Evolutionary conservation across 768 basidiomycete species (phyloP), one percentile per base, ranked within the genome.

Genomic region (Megacollybia marginata): DNA sequence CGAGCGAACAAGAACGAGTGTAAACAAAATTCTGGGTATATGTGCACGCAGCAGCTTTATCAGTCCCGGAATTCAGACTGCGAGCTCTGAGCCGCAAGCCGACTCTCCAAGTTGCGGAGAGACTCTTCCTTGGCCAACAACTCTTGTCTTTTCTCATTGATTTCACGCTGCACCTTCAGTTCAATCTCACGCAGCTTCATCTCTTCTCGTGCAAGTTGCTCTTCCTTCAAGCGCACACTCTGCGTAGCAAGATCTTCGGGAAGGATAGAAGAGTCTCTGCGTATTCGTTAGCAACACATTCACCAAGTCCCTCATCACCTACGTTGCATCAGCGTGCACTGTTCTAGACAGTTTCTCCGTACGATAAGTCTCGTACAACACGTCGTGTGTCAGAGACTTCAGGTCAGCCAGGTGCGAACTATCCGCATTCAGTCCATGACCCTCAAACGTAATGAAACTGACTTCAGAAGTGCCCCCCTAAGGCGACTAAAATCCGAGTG

Each of bases 151-250:
- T 95, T 94, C 75, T 98, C 90, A 64, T 89, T 91, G 68, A 99
- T 92, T 74, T 99, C 96, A 45, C 96, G 81, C 68, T 97, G 94
- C 28, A 97, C 92, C 67, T 92, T 94, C 67, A 97, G 80, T 67
- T 99, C 96, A 67, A 97, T 89, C 72, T 99, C 96, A 54, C 95
- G 92, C 56, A 99, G 78, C 85, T 95, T 95, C 75, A 96, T 92
- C 72, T 96, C 93, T 66, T 99, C 96, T 52, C 89, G 75, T 58
- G 94, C 85, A 51, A 99, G 84, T 65, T 98, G 96, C 65, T 99
- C 96, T 71, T 98, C 96, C 73, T 98, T 98, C 72, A 98, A 84
- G 50, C 95, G 88, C 43, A 97, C 93, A 53, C 87, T 91, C 69
- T 98, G 96, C 48, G 85, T 92, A 15, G 96, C 96, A 57, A 99